phyloP scores from a whole-genome alignment of 805 yeast genomes.

The Kodamaea jinghongensis region DNA sequence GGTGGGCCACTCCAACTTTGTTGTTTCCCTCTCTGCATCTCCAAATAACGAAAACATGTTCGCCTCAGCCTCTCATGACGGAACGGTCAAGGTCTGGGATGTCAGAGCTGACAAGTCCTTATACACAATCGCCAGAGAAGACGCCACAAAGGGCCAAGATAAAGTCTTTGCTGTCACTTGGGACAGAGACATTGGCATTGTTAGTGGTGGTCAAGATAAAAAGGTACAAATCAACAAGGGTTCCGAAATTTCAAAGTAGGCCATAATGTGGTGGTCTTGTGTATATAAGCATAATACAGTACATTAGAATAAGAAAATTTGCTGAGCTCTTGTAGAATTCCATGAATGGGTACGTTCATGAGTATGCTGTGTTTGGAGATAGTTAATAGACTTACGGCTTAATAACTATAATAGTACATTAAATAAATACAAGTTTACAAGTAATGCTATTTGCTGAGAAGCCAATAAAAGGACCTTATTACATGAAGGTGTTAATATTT shows the following conservation, averaged over 20 bases:
- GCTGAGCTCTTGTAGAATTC: too few species aligned
- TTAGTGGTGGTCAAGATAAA: constrained; percentile 93
- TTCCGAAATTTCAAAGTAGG: constrained; percentile 8
- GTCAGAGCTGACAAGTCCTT: constrained; percentile 79
- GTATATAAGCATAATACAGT: too few species aligned
- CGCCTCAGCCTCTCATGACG: constrained; percentile 93
- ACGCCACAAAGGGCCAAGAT: constrained; percentile 41
- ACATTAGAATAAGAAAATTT: too few species aligned
- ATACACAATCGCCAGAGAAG: constrained; percentile 78
- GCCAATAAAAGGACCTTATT: too few species aligned
- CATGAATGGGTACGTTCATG: too few species aligned
- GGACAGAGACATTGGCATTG: constrained; percentile 75
- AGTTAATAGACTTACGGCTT: too few species aligned
- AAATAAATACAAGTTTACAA: too few species aligned
- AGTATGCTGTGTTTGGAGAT: too few species aligned
- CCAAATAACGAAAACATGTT: constrained; percentile 81
- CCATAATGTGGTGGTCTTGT: background rate
- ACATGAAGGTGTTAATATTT: too few species aligned
- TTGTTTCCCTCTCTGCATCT: constrained; percentile 68
- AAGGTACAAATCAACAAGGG: constrained; percentile 77
- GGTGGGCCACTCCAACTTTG: constrained; percentile 89
- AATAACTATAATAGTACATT: too few species aligned
- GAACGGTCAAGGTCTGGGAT: constrained; percentile 95
- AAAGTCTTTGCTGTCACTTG: constrained; percentile 88
- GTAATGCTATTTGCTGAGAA: too few species aligned